phyloP scores from a whole-genome alignment of 73 alveolate genomes.

The Breviolum minutum region DNA sequence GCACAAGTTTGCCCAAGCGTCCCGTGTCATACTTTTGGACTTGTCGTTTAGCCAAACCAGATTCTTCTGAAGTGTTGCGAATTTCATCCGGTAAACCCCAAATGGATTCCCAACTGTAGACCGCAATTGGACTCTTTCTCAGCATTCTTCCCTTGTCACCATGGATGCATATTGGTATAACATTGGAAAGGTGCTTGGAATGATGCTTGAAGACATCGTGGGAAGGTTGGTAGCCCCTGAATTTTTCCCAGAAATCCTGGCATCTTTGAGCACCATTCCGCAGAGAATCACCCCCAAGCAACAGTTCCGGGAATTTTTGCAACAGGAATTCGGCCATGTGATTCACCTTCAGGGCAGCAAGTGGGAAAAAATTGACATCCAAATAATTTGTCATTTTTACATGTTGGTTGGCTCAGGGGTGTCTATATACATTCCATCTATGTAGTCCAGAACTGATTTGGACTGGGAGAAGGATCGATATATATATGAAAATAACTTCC shows the following conservation, averaged over 20 bases:
- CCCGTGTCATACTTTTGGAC: neutral
- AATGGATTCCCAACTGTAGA: neutral
- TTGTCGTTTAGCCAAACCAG: too few species aligned
- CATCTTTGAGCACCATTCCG: neutral
- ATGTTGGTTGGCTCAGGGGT: too few species aligned
- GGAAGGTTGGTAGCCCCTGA: neutral
- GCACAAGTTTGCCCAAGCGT: neutral
- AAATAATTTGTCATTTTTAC: neutral
- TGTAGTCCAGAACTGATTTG: too few species aligned
- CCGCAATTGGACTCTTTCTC: neutral
- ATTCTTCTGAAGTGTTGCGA: neutral
- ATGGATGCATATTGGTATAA: neutral
- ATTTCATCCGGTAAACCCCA: neutral
- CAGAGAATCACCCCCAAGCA: neutral
- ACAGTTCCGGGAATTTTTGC: neutral
- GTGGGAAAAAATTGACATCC: neutral
- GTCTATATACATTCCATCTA: too few species aligned
- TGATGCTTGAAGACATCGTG: neutral
- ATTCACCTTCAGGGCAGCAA: neutral
- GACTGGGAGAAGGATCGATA: too few species aligned
- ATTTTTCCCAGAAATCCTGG: neutral
- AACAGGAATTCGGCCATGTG: neutral
- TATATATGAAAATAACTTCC: too few species aligned
- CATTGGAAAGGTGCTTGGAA: neutral
- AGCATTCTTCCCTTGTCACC: slow-evolving; percentile 49